These are phyloP conservation scores for Spathaspora sp. DNA, from an alignment of 1,139 yeast genomes.

Conservation along the genomic window DNA sequence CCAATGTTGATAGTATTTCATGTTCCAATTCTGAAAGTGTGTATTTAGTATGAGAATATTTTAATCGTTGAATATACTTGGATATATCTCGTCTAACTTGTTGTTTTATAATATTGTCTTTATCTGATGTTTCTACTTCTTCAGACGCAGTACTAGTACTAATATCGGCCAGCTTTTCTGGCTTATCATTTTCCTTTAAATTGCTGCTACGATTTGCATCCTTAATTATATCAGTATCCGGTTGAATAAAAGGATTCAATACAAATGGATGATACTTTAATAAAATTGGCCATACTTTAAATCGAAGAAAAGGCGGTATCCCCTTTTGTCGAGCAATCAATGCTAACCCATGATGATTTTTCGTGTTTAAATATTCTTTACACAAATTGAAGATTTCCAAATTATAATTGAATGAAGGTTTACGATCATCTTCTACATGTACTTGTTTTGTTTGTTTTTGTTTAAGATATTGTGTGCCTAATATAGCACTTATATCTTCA, in stretches of 20 bases:
- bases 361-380: conserved; percentile 43
- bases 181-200: not conserved
- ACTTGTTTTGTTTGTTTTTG: not conserved
- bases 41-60: conserved; percentile 18
- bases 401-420: conserved; percentile 44
- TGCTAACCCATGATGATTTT: conserved; percentile 70
- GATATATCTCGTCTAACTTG: conserved; percentile 51
- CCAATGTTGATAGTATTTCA: conserved; percentile 56
- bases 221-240: conserved; percentile 39
- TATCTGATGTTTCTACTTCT: conserved; percentile 7
- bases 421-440: conserved; percentile 13
- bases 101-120: conserved; percentile 25
- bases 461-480: conserved; percentile 1
- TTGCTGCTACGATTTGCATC: conserved; percentile 8
- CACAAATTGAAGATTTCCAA: conserved; percentile 39
- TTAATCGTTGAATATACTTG: conserved; percentile 50
- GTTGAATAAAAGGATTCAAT: conserved; percentile 65
- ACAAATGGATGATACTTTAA: conserved; percentile 85
- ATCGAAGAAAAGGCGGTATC: conserved; percentile 78
- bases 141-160: not conserved
- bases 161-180: not conserved
- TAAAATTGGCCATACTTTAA: conserved; percentile 81
- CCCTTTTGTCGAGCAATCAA: conserved; percentile 81
- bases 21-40: conserved; percentile 41
- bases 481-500: not conserved